These are phyloP conservation scores for Mycena galericulata DNA, from an alignment of 768 basidiomycete genomes.

Conservation along the genomic window DNA sequence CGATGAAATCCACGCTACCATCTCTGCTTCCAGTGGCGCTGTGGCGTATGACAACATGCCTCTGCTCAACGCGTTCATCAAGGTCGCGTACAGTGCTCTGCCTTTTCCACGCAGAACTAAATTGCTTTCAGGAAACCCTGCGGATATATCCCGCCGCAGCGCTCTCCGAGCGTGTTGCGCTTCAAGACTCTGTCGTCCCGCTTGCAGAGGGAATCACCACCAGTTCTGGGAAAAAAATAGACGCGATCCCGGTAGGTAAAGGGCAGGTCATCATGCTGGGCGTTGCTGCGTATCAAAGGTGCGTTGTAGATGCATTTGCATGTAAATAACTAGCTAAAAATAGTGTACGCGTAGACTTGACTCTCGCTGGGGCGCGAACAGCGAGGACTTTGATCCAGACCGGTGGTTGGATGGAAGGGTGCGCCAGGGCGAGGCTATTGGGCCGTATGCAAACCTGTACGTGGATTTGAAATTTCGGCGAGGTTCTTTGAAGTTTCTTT, in stretches of 20 bases:
- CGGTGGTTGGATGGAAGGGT: conserved; percentile 45
- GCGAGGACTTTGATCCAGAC: conserved; percentile 48
- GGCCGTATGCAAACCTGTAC: conserved; percentile 45
- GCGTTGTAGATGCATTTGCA: not conserved
- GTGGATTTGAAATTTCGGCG: conserved; percentile 11
- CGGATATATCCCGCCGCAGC: conserved; percentile 50
- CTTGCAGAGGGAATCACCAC: conserved; percentile 50
- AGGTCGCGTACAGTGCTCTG: conserved; percentile 6
- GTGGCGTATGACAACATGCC: conserved; percentile 20
- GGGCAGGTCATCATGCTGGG: conserved; percentile 49
- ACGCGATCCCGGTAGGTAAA: conserved; percentile 45
- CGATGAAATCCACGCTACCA: conserved; percentile 47
- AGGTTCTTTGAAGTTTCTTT: not conserved
- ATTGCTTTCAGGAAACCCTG: conserved; percentile 42
- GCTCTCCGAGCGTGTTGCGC: conserved; percentile 48
- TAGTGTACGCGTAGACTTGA: conserved; percentile 13
- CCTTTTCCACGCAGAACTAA: conserved; percentile 33
- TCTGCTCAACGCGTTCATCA: conserved; percentile 28
- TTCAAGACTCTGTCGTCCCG: conserved; percentile 54
- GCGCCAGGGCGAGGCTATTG: conserved; percentile 38
- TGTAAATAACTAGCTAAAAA: not conserved
- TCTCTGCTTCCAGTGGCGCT: not conserved
- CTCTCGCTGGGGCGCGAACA: conserved; percentile 51
- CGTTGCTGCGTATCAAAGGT: conserved; percentile 51
- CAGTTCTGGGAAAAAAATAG: conserved; percentile 43